Percentiles rank a stretch among this genome's conserved stretches.
Conservation (phyloP, 139 green algal species). For the Marvania coccoides region DNA sequence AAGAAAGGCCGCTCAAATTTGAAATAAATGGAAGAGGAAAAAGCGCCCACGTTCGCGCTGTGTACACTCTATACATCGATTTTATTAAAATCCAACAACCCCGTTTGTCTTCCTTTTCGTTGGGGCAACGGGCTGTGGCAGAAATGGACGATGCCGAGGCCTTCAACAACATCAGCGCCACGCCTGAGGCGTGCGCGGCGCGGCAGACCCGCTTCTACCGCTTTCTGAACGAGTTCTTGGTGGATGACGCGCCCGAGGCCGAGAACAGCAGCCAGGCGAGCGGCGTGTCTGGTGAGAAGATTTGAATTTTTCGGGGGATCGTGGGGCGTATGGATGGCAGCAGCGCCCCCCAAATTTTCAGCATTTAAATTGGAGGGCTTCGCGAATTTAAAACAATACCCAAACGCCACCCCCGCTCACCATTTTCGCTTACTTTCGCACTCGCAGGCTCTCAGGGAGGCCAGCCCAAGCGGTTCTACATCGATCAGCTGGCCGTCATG, state of each 20-base stretch:
- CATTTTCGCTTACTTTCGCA: slow-evolving; percentile 1
- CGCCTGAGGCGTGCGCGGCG: slow-evolving; percentile 13
- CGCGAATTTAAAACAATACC: not conserved
- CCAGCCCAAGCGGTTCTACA: slow-evolving; percentile 18
- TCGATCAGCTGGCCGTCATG: slow-evolving; percentile 43
- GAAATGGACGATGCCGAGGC: no score
- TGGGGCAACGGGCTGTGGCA: no score
- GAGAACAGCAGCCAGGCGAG: slow-evolving; percentile 16
- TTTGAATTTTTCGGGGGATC: not conserved
- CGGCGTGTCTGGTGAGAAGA: slow-evolving; percentile 14
- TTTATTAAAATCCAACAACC: no score
- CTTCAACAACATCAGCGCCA: slow-evolving; percentile 23
- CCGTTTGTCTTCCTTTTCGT: no score
- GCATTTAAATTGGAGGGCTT: no score
- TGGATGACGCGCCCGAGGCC: not conserved
- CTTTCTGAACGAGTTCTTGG: slow-evolving; percentile 23
- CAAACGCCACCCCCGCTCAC: not conserved
- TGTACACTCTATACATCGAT: no score
- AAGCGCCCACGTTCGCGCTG: no score
- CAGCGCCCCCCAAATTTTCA: slow-evolving; percentile 6
- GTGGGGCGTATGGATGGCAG: not conserved
- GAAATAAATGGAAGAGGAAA: no score
- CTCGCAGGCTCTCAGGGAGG: not conserved
- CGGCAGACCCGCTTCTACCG: slow-evolving; percentile 6
- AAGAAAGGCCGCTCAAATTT: no score